A percentile compares a stretch with the other conserved stretches of the same genome.
phyloP scores from a whole-genome alignment of 495 filamentous ascomycete genomes.

The Talaromyces proteolyticus region DNA sequence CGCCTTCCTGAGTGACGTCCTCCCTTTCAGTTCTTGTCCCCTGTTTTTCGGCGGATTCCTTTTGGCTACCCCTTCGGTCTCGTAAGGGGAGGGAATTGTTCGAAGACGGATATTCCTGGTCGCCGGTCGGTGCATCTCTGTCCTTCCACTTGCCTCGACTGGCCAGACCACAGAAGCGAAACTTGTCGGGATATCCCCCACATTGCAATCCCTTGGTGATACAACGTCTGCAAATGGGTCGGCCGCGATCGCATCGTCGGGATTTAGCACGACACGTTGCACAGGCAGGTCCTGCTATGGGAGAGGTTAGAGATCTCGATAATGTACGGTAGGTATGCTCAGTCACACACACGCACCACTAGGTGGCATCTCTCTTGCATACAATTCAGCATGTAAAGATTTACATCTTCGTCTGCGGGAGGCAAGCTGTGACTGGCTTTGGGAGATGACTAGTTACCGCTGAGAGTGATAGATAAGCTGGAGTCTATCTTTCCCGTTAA shows the following conservation, averaged over 20 bases:
- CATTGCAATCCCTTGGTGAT: constrained; percentile 23
- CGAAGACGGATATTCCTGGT: neutral
- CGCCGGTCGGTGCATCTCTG: constrained; percentile 3
- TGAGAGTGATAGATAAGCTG: neutral
- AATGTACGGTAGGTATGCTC: too few species aligned
- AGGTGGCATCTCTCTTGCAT: neutral
- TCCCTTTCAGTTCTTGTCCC: too few species aligned
- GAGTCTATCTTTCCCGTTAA: neutral
- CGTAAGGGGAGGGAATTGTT: too few species aligned
- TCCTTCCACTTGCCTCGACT: constrained; percentile 33
- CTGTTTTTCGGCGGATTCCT: neutral
- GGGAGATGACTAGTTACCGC: neutral
- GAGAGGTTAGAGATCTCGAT: neutral
- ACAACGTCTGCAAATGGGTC: constrained; percentile 21
- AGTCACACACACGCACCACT: neutral
- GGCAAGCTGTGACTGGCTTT: neutral
- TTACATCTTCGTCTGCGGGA: too few species aligned
- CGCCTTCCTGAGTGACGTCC: too few species aligned
- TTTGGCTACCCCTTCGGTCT: neutral
- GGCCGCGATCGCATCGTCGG: constrained; percentile 23
- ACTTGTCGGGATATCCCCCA: constrained; percentile 34
- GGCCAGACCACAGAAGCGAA: constrained; percentile 31
- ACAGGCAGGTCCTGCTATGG: constrained; percentile 13
- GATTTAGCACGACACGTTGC: constrained; percentile 28
- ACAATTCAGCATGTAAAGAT: neutral